These are phyloP conservation scores for Alternaria ethzedia DNA, from an alignment of 2,329 filamentous ascomycete species.

Conservation along the genomic window DNA sequence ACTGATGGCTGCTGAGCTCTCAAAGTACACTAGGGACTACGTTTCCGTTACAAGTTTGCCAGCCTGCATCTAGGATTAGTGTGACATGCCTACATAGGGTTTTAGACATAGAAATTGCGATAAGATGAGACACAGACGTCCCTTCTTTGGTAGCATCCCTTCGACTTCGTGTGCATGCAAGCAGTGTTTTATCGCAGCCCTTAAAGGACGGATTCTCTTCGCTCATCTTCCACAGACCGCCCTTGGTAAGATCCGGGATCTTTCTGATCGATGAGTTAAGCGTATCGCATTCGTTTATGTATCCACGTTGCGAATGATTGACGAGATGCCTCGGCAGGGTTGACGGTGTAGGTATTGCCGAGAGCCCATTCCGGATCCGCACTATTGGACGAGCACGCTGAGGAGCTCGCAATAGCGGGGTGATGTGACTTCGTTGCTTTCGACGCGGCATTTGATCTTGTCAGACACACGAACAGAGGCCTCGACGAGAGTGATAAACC, in stretches of 20 bases:
- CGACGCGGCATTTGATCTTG: neutral
- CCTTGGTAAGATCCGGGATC: neutral
- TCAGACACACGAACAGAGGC: constrained; percentile 20
- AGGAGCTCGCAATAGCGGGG: neutral
- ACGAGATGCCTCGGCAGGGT: neutral
- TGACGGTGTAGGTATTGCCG: neutral
- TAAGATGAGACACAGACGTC: neutral
- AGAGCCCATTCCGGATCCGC: neutral
- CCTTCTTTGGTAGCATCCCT: neutral
- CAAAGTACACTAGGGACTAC: constrained; percentile 21
- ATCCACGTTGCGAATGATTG: neutral
- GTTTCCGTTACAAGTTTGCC: constrained; percentile 22
- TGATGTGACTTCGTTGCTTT: neutral
- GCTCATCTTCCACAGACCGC: neutral
- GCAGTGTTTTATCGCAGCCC: constrained; percentile 9
- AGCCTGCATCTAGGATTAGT: constrained; percentile 3
- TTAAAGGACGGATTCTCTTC: neutral
- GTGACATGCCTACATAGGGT: neutral
- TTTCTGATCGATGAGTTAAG: neutral
- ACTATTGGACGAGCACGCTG: neutral
- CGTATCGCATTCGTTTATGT: neutral
- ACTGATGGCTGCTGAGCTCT: constrained; percentile 15
- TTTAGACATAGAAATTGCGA: neutral
- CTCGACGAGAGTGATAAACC: constrained; percentile 24
- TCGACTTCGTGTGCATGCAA: constrained; percentile 8